Conservation (phyloP, 2,329 filamentous ascomycete species). For the Ophiosphaerella herpotricha region DNA sequence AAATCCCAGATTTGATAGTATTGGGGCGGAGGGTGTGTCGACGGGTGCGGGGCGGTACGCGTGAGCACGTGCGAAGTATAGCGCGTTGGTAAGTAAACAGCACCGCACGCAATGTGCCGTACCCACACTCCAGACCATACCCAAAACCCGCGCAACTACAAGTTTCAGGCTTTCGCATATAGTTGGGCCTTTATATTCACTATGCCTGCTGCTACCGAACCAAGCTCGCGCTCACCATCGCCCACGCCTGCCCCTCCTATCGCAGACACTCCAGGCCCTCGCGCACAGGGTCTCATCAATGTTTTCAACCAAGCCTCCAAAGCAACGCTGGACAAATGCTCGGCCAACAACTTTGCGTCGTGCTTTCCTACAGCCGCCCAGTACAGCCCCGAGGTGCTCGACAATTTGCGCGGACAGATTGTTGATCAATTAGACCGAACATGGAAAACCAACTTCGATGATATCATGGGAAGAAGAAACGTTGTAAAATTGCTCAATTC, state of each 20-base stretch:
- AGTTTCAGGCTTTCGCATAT: neutral
- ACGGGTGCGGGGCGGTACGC: neutral
- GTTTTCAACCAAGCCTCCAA: constrained; percentile 64
- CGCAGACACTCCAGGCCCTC: constrained; percentile 61
- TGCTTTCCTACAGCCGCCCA: constrained; percentile 67
- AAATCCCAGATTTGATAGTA: neutral
- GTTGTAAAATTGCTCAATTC: constrained; percentile 64
- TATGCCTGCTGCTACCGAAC: constrained; percentile 38
- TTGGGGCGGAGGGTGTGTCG: neutral
- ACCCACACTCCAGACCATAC: neutral
- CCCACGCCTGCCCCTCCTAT: constrained; percentile 59
- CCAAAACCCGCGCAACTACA: neutral
- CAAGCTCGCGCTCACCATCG: constrained; percentile 52
- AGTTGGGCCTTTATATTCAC: constrained; percentile 11
- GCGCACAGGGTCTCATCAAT: constrained; percentile 63
- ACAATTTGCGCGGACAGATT: constrained; percentile 63
- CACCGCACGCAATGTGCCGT: neutral
- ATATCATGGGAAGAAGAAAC: constrained; percentile 60
- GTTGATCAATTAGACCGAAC: constrained; percentile 62
- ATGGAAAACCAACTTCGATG: constrained; percentile 64
- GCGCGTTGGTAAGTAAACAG: constrained; percentile 22
- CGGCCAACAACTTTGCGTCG: constrained; percentile 63
- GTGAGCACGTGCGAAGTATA: constrained; percentile 17
- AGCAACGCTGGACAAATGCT: constrained; percentile 65
- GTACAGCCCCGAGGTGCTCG: constrained; percentile 60